Conservation (phyloP, 805 yeast genomes). For the Huiozyma sinensis region DNA sequence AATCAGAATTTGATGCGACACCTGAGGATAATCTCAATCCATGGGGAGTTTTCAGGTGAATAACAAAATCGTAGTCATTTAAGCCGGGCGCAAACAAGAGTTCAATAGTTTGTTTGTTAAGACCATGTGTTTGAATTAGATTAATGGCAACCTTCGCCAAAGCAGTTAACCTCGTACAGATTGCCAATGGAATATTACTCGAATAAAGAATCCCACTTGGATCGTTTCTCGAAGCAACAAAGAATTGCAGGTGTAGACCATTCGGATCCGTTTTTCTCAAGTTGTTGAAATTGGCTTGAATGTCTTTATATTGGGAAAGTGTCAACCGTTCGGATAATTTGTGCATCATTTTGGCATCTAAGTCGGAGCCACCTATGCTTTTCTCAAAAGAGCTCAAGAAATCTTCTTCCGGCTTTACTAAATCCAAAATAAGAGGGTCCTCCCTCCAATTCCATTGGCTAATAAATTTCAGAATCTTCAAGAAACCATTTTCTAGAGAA, state of each 20-base stretch:
- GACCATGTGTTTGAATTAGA: constrained; percentile 39
- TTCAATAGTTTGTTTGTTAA: constrained; percentile 34
- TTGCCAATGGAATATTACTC: constrained; percentile 51
- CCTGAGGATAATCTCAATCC: constrained; percentile 43
- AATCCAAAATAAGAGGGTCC: constrained; percentile 70
- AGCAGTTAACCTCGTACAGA: constrained; percentile 81
- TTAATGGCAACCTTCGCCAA: constrained; percentile 66
- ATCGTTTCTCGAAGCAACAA: constrained; percentile 75
- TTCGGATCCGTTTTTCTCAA: constrained; percentile 73
- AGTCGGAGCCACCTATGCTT: constrained; percentile 23
- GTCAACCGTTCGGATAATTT: constrained; percentile 52
- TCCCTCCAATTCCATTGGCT: constrained; percentile 93
- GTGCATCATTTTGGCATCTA: constrained; percentile 28
- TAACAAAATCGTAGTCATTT: constrained; percentile 73
- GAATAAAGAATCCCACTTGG: constrained; percentile 84
- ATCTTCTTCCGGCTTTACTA: constrained; percentile 41
- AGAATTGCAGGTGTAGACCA: constrained; percentile 66
- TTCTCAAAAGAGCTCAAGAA: constrained; percentile 25
- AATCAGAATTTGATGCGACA: constrained; percentile 40
- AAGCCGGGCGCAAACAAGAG: constrained; percentile 71
- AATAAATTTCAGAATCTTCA: constrained; percentile 58
- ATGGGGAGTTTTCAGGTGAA: constrained; percentile 42
- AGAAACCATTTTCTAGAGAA: constrained; percentile 70
- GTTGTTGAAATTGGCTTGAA: constrained; percentile 54
- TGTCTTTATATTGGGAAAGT: constrained; percentile 47